These are phyloP conservation scores for Hypoxylon fuscum DNA, from an alignment of 495 filamentous ascomycete genomes.

Conservation along the genomic window DNA sequence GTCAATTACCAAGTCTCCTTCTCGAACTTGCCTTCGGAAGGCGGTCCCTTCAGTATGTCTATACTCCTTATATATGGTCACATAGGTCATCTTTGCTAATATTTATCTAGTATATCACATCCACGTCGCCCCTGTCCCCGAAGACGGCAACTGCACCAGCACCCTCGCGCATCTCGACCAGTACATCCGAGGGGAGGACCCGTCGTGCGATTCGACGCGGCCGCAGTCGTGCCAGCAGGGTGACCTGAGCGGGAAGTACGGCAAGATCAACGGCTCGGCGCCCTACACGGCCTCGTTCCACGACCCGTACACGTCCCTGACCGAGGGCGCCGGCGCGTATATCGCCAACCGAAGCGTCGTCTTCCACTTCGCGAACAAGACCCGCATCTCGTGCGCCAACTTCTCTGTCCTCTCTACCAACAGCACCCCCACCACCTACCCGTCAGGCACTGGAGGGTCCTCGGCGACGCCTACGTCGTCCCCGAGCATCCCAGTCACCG, in stretches of 20 bases:
- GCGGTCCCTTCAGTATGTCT: conserved; percentile 76
- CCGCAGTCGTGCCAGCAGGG: conserved; percentile 83
- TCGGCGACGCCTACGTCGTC: conserved; percentile 18
- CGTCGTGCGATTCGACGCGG: conserved; percentile 67
- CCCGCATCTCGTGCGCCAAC: conserved; percentile 76
- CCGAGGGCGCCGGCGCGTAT: conserved; percentile 66
- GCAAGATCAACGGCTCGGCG: conserved; percentile 61
- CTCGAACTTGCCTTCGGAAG: conserved; percentile 69
- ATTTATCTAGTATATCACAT: conserved; percentile 78
- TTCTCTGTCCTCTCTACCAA: conserved; percentile 53
- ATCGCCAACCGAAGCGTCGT: conserved; percentile 84
- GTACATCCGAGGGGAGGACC: conserved; percentile 66
- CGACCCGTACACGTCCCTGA: conserved; percentile 74
- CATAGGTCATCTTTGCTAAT: conserved; percentile 11
- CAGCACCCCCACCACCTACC: conserved; percentile 14
- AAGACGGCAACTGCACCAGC: conserved; percentile 79
- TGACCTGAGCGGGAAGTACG: conserved; percentile 85
- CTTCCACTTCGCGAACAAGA: conserved; percentile 76
- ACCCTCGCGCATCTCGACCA: conserved; percentile 70
- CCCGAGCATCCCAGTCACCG: conserved; percentile 11
- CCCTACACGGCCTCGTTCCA: conserved; percentile 60
- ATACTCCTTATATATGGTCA: not conserved
- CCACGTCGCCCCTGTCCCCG: conserved; percentile 76
- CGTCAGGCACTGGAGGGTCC: conserved; percentile 22
- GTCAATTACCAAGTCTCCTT: conserved; percentile 69